phyloP scores from a whole-genome alignment of 352 stramenopile genomes.

The Pythium inflatum region DNA sequence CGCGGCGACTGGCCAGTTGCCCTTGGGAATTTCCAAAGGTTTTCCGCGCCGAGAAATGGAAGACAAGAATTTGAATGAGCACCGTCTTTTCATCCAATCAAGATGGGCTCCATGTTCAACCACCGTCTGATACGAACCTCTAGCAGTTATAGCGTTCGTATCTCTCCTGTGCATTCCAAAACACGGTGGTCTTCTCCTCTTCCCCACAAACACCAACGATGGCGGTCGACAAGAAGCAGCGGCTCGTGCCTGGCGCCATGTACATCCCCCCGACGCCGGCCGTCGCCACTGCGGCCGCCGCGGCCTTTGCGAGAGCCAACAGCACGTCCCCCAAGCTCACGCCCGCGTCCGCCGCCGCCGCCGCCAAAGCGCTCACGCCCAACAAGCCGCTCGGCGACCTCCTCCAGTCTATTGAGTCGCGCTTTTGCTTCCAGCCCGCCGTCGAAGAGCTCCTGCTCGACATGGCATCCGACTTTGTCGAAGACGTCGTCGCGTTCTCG shows the following conservation, averaged over 20 bases:
- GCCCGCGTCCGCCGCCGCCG: conserved; percentile 41
- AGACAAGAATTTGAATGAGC: neutral
- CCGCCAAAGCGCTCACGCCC: conserved; percentile 62
- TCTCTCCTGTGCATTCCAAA: too few species aligned
- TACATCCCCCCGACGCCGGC: conserved; percentile 45
- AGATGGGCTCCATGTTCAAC: neutral
- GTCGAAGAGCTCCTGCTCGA: conserved; percentile 84
- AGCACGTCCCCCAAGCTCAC: conserved; percentile 20
- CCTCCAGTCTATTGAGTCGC: conserved; percentile 69
- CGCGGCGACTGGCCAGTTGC: neutral
- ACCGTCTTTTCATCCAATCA: neutral
- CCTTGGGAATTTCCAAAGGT: neutral
- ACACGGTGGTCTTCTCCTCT: conserved; percentile 1
- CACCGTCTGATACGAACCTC: neutral
- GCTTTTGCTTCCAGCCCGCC: conserved; percentile 74
- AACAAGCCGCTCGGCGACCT: conserved; percentile 72
- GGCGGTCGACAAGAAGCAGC: conserved; percentile 49
- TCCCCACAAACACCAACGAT: conserved; percentile 25
- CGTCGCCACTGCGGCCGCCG: conserved; percentile 4
- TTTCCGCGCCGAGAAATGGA: neutral
- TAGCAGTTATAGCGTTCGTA: neutral
- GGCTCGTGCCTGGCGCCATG: conserved; percentile 46
- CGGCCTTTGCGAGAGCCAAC: neutral
- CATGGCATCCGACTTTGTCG: conserved; percentile 82
- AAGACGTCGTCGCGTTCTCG: conserved; percentile 75